Evolutionary conservation across 495 filamentous ascomycete species (phyloP).

Genomic region (Xylaria bambusicola): DNA sequence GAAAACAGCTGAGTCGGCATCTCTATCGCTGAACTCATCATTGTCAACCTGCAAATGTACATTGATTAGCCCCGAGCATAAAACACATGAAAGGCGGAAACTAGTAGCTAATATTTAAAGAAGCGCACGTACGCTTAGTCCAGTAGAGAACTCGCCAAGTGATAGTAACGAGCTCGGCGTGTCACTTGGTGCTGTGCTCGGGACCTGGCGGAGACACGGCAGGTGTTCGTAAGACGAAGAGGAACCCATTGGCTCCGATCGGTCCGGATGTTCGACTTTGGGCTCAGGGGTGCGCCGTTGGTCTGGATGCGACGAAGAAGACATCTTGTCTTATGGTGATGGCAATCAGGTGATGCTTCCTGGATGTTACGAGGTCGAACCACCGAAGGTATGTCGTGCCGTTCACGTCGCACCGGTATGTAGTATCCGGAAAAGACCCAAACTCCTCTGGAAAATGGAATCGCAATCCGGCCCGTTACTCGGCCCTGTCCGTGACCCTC

Average conservation of each 20-base stretch:
- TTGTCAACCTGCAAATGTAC: slow-evolving; percentile 6
- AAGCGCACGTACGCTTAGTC: slow-evolving; percentile 7
- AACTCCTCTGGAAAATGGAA: too few species aligned
- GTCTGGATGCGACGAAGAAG: slow-evolving; percentile 2
- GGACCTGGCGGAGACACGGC: slow-evolving; percentile 2
- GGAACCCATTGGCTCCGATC: not conserved
- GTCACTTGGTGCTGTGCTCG: slow-evolving; percentile 5
- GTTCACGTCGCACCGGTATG: not conserved
- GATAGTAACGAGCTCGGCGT: slow-evolving; percentile 8
- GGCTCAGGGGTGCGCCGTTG: slow-evolving; percentile 1
- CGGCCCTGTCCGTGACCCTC: slow-evolving; percentile 5
- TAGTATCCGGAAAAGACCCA: too few species aligned
- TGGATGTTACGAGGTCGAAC: not conserved
- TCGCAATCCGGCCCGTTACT: not conserved
- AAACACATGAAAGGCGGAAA: too few species aligned
- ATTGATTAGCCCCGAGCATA: too few species aligned
- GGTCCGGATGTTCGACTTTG: not conserved
- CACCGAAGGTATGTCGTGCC: not conserved
- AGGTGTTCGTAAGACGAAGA: slow-evolving; percentile 7
- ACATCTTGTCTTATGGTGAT: not conserved
- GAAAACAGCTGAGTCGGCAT: slow-evolving; percentile 22
- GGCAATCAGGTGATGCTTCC: not conserved
- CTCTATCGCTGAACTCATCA: slow-evolving; percentile 14
- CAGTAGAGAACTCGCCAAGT: slow-evolving; percentile 2
- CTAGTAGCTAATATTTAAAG: not conserved